Conservation (phyloP, 2,329 filamentous ascomycete species). For the Ophiostoma montium region DNA sequence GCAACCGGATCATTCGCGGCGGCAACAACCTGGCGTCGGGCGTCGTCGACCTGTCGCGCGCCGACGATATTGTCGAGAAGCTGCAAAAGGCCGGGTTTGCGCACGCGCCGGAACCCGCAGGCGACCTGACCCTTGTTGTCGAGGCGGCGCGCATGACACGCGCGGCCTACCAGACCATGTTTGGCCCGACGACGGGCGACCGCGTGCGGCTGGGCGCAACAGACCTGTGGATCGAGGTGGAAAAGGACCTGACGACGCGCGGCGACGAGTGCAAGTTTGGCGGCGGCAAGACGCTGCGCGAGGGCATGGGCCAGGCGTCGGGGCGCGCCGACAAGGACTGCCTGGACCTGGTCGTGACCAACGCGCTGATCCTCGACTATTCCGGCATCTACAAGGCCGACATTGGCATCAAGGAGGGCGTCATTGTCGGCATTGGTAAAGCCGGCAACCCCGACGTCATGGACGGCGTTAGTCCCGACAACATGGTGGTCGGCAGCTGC, state of each 20-base stretch:
- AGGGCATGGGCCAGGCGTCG: slow-evolving; percentile 89
- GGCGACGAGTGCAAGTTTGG: slow-evolving; percentile 95
- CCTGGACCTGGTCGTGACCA: slow-evolving; percentile 76
- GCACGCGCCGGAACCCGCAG: slow-evolving; percentile 48
- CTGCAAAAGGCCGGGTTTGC: slow-evolving; percentile 64
- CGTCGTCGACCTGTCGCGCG: slow-evolving; percentile 47
- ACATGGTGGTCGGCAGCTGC: slow-evolving; percentile 68
- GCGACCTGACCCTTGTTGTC: slow-evolving; percentile 37
- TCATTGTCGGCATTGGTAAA: slow-evolving; percentile 83
- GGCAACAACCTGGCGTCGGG: slow-evolving; percentile 72
- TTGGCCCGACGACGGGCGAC: slow-evolving; percentile 83
- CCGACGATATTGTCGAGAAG: slow-evolving; percentile 50
- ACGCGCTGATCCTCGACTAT: slow-evolving; percentile 83
- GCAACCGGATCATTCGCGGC: slow-evolving; percentile 64
- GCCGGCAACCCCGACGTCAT: slow-evolving; percentile 96
- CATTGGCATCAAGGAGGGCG: slow-evolving; percentile 78
- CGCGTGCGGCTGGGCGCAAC: slow-evolving; percentile 69
- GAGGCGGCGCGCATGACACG: slow-evolving; percentile 59
- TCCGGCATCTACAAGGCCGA: slow-evolving; percentile 92
- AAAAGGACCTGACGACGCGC: slow-evolving; percentile 70
- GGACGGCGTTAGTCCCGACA: slow-evolving; percentile 61
- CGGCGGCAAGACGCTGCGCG: slow-evolving; percentile 81
- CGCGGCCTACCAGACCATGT: slow-evolving; percentile 72
- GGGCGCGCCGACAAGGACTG: slow-evolving; percentile 58
- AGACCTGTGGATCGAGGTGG: slow-evolving; percentile 80